phyloP scores from a whole-genome alignment of 495 filamentous ascomycete genomes.

The Apodospora peruviana region DNA sequence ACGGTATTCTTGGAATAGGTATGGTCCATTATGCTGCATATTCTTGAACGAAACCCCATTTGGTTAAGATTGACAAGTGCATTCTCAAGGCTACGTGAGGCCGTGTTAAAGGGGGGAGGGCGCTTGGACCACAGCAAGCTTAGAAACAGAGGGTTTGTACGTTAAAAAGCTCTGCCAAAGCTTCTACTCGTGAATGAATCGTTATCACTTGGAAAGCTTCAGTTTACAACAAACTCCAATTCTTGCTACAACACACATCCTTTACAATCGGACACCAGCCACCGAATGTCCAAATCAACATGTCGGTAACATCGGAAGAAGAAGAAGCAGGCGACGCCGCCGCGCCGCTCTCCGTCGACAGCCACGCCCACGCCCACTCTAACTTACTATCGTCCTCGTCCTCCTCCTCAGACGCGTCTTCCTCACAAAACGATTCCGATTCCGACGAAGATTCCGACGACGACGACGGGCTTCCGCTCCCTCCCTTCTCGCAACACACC shows the following conservation, averaged over 20 bases:
- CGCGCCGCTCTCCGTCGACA: not conserved
- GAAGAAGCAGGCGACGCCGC: slow-evolving; percentile 37
- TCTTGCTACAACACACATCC: not conserved
- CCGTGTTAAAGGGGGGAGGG: too few species aligned
- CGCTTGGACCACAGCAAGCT: too few species aligned
- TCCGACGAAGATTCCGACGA: slow-evolving; percentile 12
- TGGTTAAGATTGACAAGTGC: too few species aligned
- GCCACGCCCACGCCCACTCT: slow-evolving; percentile 21
- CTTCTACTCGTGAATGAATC: not conserved
- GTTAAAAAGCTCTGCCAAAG: not conserved
- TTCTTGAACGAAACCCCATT: too few species aligned
- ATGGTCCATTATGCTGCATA: too few species aligned
- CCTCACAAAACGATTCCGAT: slow-evolving; percentile 5
- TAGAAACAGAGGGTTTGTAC: too few species aligned
- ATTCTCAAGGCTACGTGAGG: too few species aligned
- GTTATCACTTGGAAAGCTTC: not conserved
- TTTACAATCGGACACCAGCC: not conserved
- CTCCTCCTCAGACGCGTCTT: not conserved
- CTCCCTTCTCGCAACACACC: slow-evolving; percentile 45
- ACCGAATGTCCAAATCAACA: slow-evolving; percentile 16
- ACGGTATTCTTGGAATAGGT: too few species aligned
- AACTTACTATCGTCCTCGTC: slow-evolving; percentile 6
- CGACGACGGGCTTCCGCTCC: slow-evolving; percentile 17
- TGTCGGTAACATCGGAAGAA: slow-evolving; percentile 46
- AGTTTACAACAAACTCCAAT: not conserved